Percentiles rank a stretch among this genome's conserved stretches.
These are phyloP conservation scores for Westerdykella ornata DNA, from an alignment of 2,329 filamentous ascomycete species.

Conservation along the genomic window DNA sequence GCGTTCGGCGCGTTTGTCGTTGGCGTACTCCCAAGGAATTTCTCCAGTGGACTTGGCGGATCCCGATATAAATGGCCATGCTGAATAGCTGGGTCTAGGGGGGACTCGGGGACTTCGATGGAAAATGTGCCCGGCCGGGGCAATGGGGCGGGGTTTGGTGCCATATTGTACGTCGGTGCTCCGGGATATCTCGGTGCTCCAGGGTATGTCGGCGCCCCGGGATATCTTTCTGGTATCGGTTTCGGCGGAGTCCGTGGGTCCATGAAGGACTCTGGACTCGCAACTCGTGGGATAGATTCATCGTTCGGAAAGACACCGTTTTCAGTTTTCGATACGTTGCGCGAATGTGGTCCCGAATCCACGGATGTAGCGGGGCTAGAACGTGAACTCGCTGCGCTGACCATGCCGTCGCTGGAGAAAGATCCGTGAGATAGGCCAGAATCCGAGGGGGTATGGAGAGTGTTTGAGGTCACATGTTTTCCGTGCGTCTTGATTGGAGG, in stretches of 20 bases:
- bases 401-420: conserved; percentile 27
- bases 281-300: conserved; percentile 20
- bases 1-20: not conserved
- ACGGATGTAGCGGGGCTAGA: conserved; percentile 37
- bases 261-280: conserved; percentile 27
- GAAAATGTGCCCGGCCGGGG: conserved; percentile 13
- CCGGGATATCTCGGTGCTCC: not conserved
- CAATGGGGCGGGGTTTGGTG: not conserved
- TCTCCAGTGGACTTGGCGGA: not conserved
- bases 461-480: conserved; percentile 20
- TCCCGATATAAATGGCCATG: not conserved
- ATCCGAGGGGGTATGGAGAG: conserved; percentile 35
- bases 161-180: not conserved
- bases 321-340: conserved; percentile 25
- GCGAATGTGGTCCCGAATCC: conserved; percentile 24
- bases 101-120: conserved; percentile 28
- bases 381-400: conserved; percentile 33
- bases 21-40: not conserved
- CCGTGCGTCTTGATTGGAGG: conserved; percentile 15
- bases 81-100: conserved; percentile 36
- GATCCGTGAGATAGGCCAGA: conserved; percentile 38
- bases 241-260: conserved; percentile 14
- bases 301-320: conserved; percentile 18
- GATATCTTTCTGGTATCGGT: conserved; percentile 1
- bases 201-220: not conserved